phyloP scores from a whole-genome alignment of 2,329 filamentous ascomycete species.

The Podosphaera fusca region DNA sequence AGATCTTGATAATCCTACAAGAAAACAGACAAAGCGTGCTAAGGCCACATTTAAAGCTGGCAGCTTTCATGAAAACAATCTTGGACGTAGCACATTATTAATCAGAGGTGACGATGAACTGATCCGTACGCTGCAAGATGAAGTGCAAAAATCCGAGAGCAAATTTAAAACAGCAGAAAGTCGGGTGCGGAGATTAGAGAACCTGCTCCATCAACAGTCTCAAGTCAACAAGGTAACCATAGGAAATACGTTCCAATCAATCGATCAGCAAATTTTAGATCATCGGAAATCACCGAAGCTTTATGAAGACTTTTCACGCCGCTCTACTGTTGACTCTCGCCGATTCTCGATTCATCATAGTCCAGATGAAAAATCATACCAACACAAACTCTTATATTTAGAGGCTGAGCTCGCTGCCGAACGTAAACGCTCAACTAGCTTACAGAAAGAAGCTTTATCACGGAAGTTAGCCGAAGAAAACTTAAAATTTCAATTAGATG shows the following conservation, averaged over 20 bases:
- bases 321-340: slow-evolving; percentile 36
- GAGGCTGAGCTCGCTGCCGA: slow-evolving; percentile 60
- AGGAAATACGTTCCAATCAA: slow-evolving; percentile 31
- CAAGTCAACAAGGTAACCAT: slow-evolving; percentile 30
- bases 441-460: slow-evolving; percentile 47
- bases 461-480: slow-evolving; percentile 33
- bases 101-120: slow-evolving; percentile 75
- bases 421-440: slow-evolving; percentile 37
- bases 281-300: slow-evolving; percentile 12
- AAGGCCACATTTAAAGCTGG: slow-evolving; percentile 88
- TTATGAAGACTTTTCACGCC: slow-evolving; percentile 25
- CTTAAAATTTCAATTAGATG: slow-evolving; percentile 49
- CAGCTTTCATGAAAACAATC: slow-evolving; percentile 71
- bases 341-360: slow-evolving; percentile 36
- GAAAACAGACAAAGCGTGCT: slow-evolving; percentile 63
- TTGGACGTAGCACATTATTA: slow-evolving; percentile 69
- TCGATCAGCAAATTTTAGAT: slow-evolving; percentile 25
- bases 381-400: slow-evolving; percentile 38
- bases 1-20: slow-evolving; percentile 61
- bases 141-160: slow-evolving; percentile 52
- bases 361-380: slow-evolving; percentile 34
- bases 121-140: slow-evolving; percentile 52
- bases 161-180: slow-evolving; percentile 68
- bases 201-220: slow-evolving; percentile 67
- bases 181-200: slow-evolving; percentile 73